A percentile compares a stretch with the other conserved stretches of the same genome.
Evolutionary conservation across 768 basidiomycete species (phyloP).

Genomic region (Lactarius quietus): DNA sequence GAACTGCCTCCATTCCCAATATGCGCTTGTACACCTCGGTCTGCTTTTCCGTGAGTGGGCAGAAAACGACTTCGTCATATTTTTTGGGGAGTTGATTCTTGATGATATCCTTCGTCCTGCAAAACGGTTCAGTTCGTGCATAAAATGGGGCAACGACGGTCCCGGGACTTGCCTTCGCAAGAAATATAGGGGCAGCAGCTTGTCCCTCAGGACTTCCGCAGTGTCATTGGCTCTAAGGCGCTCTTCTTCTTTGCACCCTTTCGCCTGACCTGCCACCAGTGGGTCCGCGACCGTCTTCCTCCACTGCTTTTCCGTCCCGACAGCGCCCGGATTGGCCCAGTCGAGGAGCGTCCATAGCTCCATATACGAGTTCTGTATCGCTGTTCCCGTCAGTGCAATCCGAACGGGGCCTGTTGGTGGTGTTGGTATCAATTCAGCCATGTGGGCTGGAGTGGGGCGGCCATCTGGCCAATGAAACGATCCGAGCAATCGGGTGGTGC

Average conservation of each 20-base stretch:
- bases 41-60: constrained; percentile 75
- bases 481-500: constrained; percentile 65
- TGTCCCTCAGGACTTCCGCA: constrained; percentile 57
- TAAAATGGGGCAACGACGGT: neutral
- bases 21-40: constrained; percentile 69
- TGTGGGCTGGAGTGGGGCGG: constrained; percentile 17
- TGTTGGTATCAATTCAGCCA: constrained; percentile 26
- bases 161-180: constrained; percentile 55
- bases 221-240: constrained; percentile 56
- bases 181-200: constrained; percentile 79
- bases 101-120: constrained; percentile 73
- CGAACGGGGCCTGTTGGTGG: constrained; percentile 36
- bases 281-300: constrained; percentile 65
- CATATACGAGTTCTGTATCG: constrained; percentile 82
- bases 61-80: constrained; percentile 89
- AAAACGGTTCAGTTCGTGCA: constrained; percentile 6
- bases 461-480: constrained; percentile 51
- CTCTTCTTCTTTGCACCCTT: constrained; percentile 59
- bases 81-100: constrained; percentile 82
- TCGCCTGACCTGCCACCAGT: constrained; percentile 62
- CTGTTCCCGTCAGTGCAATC: constrained; percentile 84
- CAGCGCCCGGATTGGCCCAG: constrained; percentile 80
- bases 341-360: constrained; percentile 92
- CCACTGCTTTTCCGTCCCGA: constrained; percentile 79
- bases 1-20: constrained; percentile 58